phyloP scores from a whole-genome alignment of 2,329 filamentous ascomycete genomes.

The Alternaria gansuensis region DNA sequence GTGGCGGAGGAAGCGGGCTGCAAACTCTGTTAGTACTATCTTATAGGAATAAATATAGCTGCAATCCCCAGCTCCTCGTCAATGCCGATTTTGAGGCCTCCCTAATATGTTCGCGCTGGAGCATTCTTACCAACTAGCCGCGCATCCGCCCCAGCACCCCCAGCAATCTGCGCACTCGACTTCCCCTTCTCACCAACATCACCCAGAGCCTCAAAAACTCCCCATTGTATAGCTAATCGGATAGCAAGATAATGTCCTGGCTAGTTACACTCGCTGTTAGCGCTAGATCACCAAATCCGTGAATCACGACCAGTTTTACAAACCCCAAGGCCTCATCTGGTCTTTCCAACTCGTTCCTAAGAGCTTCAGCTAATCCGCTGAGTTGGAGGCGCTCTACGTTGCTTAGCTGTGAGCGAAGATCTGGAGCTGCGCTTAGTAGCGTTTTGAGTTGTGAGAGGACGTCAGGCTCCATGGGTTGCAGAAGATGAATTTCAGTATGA shows the following conservation, averaged over 20 bases:
- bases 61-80: fast-evolving
- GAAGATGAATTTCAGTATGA: neutral
- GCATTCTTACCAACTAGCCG: neutral
- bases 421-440: conserved; percentile 7
- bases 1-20: conserved; percentile 17
- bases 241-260: conserved; percentile 22
- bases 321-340: neutral
- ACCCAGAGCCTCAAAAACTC: conserved; percentile 17
- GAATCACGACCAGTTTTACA: neutral
- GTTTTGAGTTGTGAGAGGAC: conserved; percentile 14
- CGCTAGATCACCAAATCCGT: neutral
- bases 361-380: conserved; percentile 17
- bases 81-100: neutral
- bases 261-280: conserved; percentile 9
- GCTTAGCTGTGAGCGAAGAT: conserved; percentile 16
- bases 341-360: conserved; percentile 10
- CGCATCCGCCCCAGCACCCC: neutral
- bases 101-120: neutral
- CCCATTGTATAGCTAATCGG: conserved; percentile 23
- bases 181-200: conserved; percentile 10
- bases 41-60: neutral
- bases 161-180: neutral
- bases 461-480: neutral
- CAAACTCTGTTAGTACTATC: neutral
- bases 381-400: conserved; percentile 21